Evolutionary conservation across 495 filamentous ascomycete species (phyloP).

Genomic region (Cairneyella variabilis): DNA sequence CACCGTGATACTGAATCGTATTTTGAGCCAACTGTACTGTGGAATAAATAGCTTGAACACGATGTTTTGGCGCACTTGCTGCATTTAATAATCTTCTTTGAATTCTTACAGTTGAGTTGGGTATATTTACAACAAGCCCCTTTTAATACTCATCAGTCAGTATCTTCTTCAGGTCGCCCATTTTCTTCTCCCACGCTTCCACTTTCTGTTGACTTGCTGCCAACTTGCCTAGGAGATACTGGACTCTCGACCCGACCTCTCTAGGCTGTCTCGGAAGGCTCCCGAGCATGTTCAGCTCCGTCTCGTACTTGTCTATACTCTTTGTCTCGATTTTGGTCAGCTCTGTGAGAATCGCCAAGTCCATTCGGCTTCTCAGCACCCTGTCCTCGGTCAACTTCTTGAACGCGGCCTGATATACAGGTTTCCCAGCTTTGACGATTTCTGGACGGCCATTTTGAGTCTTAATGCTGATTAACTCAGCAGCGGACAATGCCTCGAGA

Average conservation of each 20-base stretch:
- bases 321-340: slow-evolving; percentile 68
- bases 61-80: no score
- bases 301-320: slow-evolving; percentile 72
- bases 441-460: slow-evolving; percentile 70
- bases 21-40: no score
- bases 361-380: slow-evolving; percentile 69
- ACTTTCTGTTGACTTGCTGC: slow-evolving; percentile 71
- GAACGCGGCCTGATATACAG: slow-evolving; percentile 86
- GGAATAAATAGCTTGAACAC: no score
- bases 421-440: slow-evolving; percentile 73
- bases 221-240: slow-evolving; percentile 72
- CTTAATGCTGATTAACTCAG: slow-evolving; percentile 81
- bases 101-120: slow-evolving; percentile 17
- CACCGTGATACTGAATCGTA: no score
- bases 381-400: slow-evolving; percentile 61
- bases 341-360: slow-evolving; percentile 64
- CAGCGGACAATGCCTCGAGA: slow-evolving; percentile 76
- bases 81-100: neutral
- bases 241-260: slow-evolving; percentile 56
- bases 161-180: slow-evolving; percentile 62
- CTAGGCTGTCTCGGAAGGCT: slow-evolving; percentile 56
- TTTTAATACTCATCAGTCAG: slow-evolving; percentile 22
- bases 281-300: slow-evolving; percentile 66
- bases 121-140: slow-evolving; percentile 8
- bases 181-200: slow-evolving; percentile 68